Conservation (phyloP, 129 eudicot genomes). For the Flaveria ramosissima region DNA sequence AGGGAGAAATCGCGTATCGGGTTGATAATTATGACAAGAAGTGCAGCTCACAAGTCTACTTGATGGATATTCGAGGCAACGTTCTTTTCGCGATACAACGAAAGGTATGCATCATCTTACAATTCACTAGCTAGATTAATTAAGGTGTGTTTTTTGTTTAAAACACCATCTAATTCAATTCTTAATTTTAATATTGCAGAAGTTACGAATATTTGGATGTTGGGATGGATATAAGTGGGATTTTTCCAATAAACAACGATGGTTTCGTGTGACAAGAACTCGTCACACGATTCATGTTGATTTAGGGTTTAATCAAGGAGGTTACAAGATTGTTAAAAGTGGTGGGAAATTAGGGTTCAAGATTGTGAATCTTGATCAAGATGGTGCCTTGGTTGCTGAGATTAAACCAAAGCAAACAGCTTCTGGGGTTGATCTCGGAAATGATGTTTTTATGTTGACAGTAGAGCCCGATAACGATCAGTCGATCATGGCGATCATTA, state of each 20-base stretch:
- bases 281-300: slow-evolving; percentile 39
- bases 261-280: slow-evolving; percentile 56
- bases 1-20: slow-evolving; percentile 63
- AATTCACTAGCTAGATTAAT: no score
- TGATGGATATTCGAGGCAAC: slow-evolving; percentile 72
- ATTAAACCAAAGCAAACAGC: slow-evolving; percentile 49
- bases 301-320: slow-evolving; percentile 37
- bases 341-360: slow-evolving; percentile 44
- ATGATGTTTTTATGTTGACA: slow-evolving; percentile 57
- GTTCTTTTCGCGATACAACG: slow-evolving; percentile 58
- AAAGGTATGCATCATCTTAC: slow-evolving; percentile 48
- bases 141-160: not conserved
- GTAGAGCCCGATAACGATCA: slow-evolving; percentile 59
- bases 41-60: slow-evolving; percentile 55
- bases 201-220: slow-evolving; percentile 38
- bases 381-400: slow-evolving; percentile 43
- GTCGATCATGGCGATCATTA: slow-evolving; percentile 61
- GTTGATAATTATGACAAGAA: slow-evolving; percentile 67
- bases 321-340: slow-evolving; percentile 45
- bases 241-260: slow-evolving; percentile 42
- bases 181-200: slow-evolving; percentile 42
- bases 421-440: slow-evolving; percentile 55
- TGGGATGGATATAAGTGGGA: slow-evolving; percentile 71
- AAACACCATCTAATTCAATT: slow-evolving; percentile 8
- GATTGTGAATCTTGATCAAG: slow-evolving; percentile 48